phyloP scores from a whole-genome alignment of 2,329 filamentous ascomycete species.

The Pseudogymnoascus sp. region DNA sequence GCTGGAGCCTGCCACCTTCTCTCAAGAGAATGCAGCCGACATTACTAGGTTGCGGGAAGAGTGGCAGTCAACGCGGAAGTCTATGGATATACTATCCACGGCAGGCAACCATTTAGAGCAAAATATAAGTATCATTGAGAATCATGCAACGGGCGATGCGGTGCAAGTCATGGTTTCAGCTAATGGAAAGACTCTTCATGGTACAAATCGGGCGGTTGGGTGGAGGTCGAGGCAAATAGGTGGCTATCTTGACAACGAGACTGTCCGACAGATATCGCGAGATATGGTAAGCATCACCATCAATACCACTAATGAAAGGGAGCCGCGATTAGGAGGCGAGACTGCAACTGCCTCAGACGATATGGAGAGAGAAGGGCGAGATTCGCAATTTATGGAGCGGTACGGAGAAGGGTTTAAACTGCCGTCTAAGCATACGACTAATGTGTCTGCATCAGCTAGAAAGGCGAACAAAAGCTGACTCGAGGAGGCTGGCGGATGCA shows the following conservation, averaged over 20 bases:
- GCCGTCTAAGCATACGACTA: background rate
- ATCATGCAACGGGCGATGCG: conserved; percentile 32
- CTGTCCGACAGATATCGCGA: conserved; percentile 30
- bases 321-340: conserved; percentile 16
- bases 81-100: conserved; percentile 31
- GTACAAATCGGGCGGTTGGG: conserved; percentile 30
- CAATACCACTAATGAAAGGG: conserved; percentile 18
- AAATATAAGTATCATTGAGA: conserved; percentile 32
- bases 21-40: conserved; percentile 29
- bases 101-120: conserved; percentile 29
- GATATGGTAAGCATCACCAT: conserved; percentile 27
- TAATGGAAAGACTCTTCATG: conserved; percentile 31
- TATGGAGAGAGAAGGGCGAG: conserved; percentile 14
- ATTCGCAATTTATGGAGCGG: conserved; percentile 25
- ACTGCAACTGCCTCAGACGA: conserved; percentile 14
- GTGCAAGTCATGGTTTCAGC: conserved; percentile 36
- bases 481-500: background rate
- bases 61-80: conserved; percentile 32
- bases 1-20: conserved; percentile 26
- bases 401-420: conserved; percentile 23
- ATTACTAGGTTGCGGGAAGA: conserved; percentile 32
- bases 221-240: conserved; percentile 33
- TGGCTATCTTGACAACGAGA: conserved; percentile 28
- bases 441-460: background rate
- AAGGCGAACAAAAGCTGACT: background rate